phyloP scores from a whole-genome alignment of 345 rosid genomes.

The Viola odorata region DNA sequence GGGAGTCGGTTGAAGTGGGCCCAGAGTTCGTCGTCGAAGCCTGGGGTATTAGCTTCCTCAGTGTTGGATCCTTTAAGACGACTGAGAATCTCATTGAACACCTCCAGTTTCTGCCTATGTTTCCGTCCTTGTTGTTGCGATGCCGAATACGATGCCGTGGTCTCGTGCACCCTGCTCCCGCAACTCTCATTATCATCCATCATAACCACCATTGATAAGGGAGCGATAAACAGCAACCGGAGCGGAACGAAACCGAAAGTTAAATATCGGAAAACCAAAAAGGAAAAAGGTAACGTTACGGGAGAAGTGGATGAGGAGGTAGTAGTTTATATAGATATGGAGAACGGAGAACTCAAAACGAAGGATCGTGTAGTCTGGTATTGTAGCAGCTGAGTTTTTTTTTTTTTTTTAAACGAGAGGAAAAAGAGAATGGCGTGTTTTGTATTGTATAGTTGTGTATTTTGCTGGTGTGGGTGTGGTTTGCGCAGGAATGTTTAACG shows the following conservation, averaged over 20 bases:
- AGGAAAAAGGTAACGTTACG: not conserved
- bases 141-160: constrained; percentile 29
- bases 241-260: not conserved
- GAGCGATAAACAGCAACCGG: not conserved
- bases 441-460: not conserved
- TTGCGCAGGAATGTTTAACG: constrained; percentile 14
- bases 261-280: not conserved
- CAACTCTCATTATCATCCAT: constrained; percentile 53
- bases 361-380: too few species aligned
- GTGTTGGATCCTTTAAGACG: constrained; percentile 50
- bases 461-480: not conserved
- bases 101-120: constrained; percentile 57
- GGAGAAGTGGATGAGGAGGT: not conserved
- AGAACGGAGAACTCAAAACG: not conserved
- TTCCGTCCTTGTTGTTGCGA: constrained; percentile 41
- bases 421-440: not conserved
- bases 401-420: not conserved
- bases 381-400: not conserved
- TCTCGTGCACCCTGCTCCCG: constrained; percentile 42
- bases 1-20: constrained; percentile 91
- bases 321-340: not conserved
- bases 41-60: constrained; percentile 51
- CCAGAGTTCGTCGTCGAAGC: constrained; percentile 83
- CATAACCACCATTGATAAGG: constrained; percentile 20
- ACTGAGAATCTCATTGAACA: constrained; percentile 62